A percentile compares a stretch with the other conserved stretches of the same genome.
Conservation (phyloP, 2,329 filamentous ascomycete species). For the Talaromyces amestolkiae region DNA sequence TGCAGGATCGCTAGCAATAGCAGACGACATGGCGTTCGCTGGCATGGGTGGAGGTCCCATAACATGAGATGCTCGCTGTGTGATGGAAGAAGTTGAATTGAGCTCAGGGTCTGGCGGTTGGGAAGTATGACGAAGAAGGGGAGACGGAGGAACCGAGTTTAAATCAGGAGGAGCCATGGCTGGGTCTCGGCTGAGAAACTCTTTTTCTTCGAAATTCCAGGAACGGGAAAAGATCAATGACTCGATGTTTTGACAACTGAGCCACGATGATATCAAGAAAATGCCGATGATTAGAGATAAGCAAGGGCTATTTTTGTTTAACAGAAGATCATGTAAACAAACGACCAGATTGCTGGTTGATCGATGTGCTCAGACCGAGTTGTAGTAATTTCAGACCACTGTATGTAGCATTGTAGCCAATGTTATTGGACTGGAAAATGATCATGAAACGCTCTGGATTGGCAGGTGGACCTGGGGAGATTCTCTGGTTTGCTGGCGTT, state of each 20-base stretch:
- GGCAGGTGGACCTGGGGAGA: constrained; percentile 4
- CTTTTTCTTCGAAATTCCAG: not conserved
- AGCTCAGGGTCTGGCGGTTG: constrained; percentile 30
- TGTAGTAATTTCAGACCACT: not conserved
- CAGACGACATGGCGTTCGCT: constrained; percentile 29
- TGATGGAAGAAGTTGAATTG: constrained; percentile 36
- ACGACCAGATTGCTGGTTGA: not conserved
- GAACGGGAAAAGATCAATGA: not conserved
- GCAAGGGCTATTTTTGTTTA: not conserved
- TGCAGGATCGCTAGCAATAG: constrained; percentile 34
- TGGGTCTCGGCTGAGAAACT: not conserved
- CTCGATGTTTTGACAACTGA: not conserved
- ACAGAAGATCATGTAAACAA: not conserved
- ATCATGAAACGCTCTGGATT: constrained; percentile 5
- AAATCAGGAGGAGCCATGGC: constrained; percentile 50
- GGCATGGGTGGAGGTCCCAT: constrained; percentile 45
- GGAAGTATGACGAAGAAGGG: constrained; percentile 33
- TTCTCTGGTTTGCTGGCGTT: constrained; percentile 5
- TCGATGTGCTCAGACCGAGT: constrained; percentile 2
- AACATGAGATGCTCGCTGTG: constrained; percentile 48
- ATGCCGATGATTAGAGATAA: constrained; percentile 6
- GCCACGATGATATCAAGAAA: constrained; percentile 6
- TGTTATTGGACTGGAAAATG: not conserved
- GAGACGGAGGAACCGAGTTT: constrained; percentile 42
- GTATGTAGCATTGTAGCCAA: constrained; percentile 1